A percentile compares a stretch with the other conserved stretches of the same genome.
Evolutionary conservation across 495 filamentous ascomycete genomes (phyloP).

Genomic region (Rhizodiscina lignyota): DNA sequence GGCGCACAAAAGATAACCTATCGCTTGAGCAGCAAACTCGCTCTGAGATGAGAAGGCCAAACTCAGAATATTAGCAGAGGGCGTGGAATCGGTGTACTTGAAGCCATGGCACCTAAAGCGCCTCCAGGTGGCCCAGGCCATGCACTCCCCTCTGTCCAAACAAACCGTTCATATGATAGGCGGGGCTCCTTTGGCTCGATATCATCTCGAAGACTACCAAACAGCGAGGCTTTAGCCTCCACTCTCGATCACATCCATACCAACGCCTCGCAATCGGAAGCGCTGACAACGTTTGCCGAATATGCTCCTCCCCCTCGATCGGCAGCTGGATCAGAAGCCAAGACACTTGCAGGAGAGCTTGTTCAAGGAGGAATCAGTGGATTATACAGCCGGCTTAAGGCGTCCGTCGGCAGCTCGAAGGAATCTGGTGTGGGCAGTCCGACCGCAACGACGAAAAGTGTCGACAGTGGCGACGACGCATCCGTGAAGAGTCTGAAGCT

Average conservation of each 20-base stretch:
- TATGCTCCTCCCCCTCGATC: slow-evolving; percentile 46
- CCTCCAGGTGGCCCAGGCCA: neutral
- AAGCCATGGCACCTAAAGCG: neutral
- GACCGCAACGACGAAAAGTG: neutral
- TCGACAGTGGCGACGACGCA: slow-evolving; percentile 7
- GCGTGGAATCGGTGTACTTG: no score
- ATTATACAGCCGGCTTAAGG: slow-evolving; percentile 65
- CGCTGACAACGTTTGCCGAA: slow-evolving; percentile 78
- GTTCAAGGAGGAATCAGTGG: slow-evolving; percentile 72
- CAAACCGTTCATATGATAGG: neutral
- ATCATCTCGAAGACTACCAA: slow-evolving; percentile 33
- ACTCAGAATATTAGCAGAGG: no score
- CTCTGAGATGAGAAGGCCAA: no score
- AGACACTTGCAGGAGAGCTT: slow-evolving; percentile 46
- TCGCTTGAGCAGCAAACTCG: no score
- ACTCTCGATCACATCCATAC: slow-evolving; percentile 74
- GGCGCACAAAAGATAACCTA: no score
- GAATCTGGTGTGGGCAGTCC: slow-evolving; percentile 16
- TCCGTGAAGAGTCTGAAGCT: slow-evolving; percentile 9
- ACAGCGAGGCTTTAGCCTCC: slow-evolving; percentile 54
- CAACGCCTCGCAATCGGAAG: slow-evolving; percentile 59
- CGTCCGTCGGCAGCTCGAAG: slow-evolving; percentile 56
- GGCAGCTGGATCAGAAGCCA: slow-evolving; percentile 40
- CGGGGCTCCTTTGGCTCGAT: slow-evolving; percentile 50
- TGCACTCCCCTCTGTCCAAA: neutral